Evolutionary conservation across 169 alveolate species (phyloP).

Genomic region (Plasmodium gallinaceum): DNA sequence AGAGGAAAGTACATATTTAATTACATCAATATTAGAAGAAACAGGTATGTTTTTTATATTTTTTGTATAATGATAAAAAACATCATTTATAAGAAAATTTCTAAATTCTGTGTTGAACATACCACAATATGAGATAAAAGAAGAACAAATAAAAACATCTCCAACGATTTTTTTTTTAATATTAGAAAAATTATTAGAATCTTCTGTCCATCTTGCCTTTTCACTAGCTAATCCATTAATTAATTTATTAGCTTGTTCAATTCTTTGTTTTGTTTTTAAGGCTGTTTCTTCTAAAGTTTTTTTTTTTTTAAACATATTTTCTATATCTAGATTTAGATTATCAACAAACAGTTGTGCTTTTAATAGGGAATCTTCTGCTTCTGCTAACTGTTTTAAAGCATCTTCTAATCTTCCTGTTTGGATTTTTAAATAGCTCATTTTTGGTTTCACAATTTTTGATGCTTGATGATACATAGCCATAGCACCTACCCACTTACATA

Average conservation of each 20-base stretch:
- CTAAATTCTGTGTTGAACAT: slow-evolving; percentile 97
- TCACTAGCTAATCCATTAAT: slow-evolving; percentile 95
- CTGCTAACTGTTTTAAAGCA: slow-evolving; percentile 93
- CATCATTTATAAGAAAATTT: slow-evolving; percentile 90
- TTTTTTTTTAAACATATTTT: slow-evolving; percentile 91
- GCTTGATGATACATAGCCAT: slow-evolving; percentile 95
- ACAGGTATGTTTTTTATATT: slow-evolving; percentile 91
- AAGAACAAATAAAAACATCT: slow-evolving; percentile 94
- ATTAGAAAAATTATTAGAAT: slow-evolving; percentile 93
- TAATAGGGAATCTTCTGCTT: slow-evolving; percentile 92
- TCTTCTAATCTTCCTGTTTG: slow-evolving; percentile 93
- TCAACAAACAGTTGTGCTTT: slow-evolving; percentile 91
- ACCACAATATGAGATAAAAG: slow-evolving; percentile 95
- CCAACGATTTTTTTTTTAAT: slow-evolving; percentile 93
- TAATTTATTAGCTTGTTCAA: slow-evolving; percentile 95
- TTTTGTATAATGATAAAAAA: slow-evolving; percentile 87
- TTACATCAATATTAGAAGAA: slow-evolving; percentile 63
- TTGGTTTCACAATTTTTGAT: slow-evolving; percentile 97
- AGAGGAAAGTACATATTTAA: slow-evolving; percentile 55
- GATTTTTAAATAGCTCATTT: slow-evolving; percentile 93
- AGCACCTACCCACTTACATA: slow-evolving; percentile 95
- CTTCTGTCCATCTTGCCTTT: slow-evolving; percentile 94
- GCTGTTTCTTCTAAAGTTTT: slow-evolving; percentile 93
- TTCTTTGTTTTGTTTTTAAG: slow-evolving; percentile 92
- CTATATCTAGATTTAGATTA: slow-evolving; percentile 91